Evolutionary conservation across 176 grass and related monocot species (phyloP).

Genomic region (Avena sativa): DNA sequence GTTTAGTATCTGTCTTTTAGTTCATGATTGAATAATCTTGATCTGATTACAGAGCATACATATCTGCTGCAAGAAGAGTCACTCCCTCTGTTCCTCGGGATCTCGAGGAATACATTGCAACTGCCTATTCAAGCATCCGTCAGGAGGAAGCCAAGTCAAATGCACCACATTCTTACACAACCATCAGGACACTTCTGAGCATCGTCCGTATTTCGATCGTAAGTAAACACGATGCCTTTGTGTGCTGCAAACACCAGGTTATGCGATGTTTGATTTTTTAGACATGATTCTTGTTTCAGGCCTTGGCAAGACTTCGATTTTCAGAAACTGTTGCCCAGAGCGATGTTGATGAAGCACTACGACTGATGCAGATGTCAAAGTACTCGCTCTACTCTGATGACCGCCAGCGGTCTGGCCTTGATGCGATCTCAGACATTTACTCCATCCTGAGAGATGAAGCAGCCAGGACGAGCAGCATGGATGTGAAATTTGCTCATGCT

Average conservation of each 20-base stretch:
- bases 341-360: conserved; percentile 89
- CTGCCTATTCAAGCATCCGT: conserved; percentile 95
- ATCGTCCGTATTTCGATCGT: conserved; percentile 99
- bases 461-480: conserved; percentile 76
- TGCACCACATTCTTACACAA: conserved; percentile 97
- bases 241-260: background rate
- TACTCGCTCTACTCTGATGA: conserved; percentile 92
- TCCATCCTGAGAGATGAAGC: conserved; percentile 96
- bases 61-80: conserved; percentile 91
- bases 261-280: background rate
- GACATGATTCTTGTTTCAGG: conserved; percentile 50
- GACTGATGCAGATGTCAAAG: conserved; percentile 99
- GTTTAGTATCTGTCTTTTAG: background rate
- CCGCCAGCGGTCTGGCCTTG: conserved; percentile 87
- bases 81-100: conserved; percentile 82
- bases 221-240: conserved; percentile 42
- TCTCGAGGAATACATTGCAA: conserved; percentile 97
- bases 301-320: conserved; percentile 94
- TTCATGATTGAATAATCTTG: conserved; percentile 42
- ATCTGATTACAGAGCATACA: conserved; percentile 77
- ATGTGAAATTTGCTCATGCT: conserved; percentile 92
- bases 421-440: conserved; percentile 98
- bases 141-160: conserved; percentile 99
- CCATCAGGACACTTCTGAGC: conserved; percentile 92
- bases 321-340: conserved; percentile 90